These are phyloP conservation scores for Clitopilus passeckerianus DNA, from an alignment of 768 basidiomycete genomes.

Conservation along the genomic window DNA sequence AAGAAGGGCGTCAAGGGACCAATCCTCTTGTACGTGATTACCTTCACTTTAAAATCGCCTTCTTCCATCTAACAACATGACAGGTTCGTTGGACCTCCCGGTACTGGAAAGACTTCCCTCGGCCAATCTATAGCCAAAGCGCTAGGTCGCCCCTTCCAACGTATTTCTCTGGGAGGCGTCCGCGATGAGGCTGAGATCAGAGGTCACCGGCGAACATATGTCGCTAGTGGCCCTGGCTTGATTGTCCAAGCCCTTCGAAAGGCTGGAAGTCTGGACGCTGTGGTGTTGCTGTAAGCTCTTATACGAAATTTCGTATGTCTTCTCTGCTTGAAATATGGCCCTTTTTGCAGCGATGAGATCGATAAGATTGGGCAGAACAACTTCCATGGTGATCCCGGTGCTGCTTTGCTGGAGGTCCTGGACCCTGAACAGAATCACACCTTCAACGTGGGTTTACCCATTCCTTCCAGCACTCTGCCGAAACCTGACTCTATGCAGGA, in stretches of 20 bases:
- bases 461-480: neutral
- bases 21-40: slow-evolving; percentile 51
- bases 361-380: slow-evolving; percentile 88
- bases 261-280: slow-evolving; percentile 74
- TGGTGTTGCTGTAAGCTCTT: slow-evolving; percentile 57
- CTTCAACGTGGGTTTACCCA: slow-evolving; percentile 52
- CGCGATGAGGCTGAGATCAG: slow-evolving; percentile 79
- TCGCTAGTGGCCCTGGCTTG: slow-evolving; percentile 80
- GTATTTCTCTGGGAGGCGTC: slow-evolving; percentile 89
- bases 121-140: slow-evolving; percentile 86
- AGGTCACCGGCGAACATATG: slow-evolving; percentile 72
- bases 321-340: slow-evolving; percentile 8
- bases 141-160: slow-evolving; percentile 81
- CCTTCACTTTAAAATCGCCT: neutral
- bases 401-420: slow-evolving; percentile 86
- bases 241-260: slow-evolving; percentile 86
- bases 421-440: slow-evolving; percentile 92
- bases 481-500: slow-evolving; percentile 42
- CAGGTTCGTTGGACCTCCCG: slow-evolving; percentile 87
- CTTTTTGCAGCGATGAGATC: slow-evolving; percentile 66
- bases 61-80: slow-evolving; percentile 4
- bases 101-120: slow-evolving; percentile 88
- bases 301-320: slow-evolving; percentile 18
- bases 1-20: slow-evolving; percentile 61
- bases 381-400: slow-evolving; percentile 89